Conservation (phyloP, 2,329 filamentous ascomycete genomes). For the Diaporthe vexans region DNA sequence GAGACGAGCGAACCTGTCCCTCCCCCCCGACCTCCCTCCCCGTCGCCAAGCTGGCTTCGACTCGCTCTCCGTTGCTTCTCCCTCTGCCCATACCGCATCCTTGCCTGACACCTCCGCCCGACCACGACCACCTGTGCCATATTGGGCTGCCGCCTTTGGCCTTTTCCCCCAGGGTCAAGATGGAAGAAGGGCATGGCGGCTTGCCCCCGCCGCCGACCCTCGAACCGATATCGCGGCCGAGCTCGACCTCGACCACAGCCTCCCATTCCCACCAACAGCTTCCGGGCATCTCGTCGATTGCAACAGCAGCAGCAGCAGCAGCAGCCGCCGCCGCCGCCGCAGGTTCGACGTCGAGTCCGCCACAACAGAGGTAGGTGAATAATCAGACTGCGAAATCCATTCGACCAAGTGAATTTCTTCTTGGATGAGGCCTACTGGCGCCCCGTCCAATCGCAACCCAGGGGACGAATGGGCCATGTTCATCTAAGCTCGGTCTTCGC, state of each 20-base stretch:
- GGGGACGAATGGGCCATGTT: not conserved
- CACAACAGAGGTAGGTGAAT: slow-evolving; percentile 62
- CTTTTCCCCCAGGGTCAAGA: slow-evolving; percentile 55
- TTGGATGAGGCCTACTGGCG: not conserved
- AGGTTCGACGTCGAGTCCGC: slow-evolving; percentile 55
- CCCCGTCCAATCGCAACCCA: not conserved
- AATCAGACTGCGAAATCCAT: not conserved
- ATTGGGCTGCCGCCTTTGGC: slow-evolving; percentile 44
- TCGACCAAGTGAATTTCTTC: not conserved
- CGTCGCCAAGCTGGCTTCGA: slow-evolving; percentile 48
- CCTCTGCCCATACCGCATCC: slow-evolving; percentile 41
- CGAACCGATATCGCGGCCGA: slow-evolving; percentile 65
- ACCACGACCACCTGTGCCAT: slow-evolving; percentile 40
- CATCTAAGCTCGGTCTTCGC: slow-evolving; percentile 10
- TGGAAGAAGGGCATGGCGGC: slow-evolving; percentile 50
- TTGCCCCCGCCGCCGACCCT: slow-evolving; percentile 55
- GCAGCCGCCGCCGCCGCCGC: slow-evolving; percentile 7
- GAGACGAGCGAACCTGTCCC: slow-evolving; percentile 2
- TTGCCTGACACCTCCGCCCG: slow-evolving; percentile 44
- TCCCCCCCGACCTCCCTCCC: slow-evolving; percentile 2
- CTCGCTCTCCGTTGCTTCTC: slow-evolving; percentile 43
- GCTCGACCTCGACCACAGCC: slow-evolving; percentile 62
- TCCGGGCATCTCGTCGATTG: slow-evolving; percentile 61
- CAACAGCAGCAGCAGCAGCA: slow-evolving; percentile 51
- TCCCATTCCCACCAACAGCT: slow-evolving; percentile 58